Evolutionary conservation across 257 asterid species (phyloP), one percentile per base, ranked within the genome.

Genomic region (Nyctanthes arbortristis): DNA sequence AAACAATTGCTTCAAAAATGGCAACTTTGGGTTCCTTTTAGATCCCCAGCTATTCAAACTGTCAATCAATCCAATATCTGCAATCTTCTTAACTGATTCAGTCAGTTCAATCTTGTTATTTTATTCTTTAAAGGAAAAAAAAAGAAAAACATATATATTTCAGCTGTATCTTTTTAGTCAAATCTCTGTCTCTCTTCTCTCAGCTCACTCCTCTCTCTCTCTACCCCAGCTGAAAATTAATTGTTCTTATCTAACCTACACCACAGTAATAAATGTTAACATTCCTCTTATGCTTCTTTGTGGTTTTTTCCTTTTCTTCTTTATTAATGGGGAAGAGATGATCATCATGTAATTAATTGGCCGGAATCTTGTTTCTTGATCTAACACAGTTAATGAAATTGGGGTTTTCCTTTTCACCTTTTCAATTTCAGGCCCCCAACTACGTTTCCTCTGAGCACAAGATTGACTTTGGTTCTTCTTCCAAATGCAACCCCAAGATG

Each of bases 381-480:
- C 16, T 13, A 39, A 39, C 49, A 39, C n/a, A n/a, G n/a, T n/a
- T n/a, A n/a, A n/a, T 39, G 6, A 13, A 39, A 13, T 34, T 22
- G 29, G 9, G 32, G 28, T 14, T 25, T 45, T 35, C 4, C 28
- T 54, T 37, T 10, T 14, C 45, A 66, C 33, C 29, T 56, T 33
- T 61, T 31, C 18, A 27, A 27, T 63, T 77, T 66, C 84, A 90
- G 97, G 84, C 66, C 39, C 79, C 80, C 0, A 82, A 71, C 76
- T 37, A 72, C 62, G 52, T 73, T 59, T 39, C 78, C 18, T 73
- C 79, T 29, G 89, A 85, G 45, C 72, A 82, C 76, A 80, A 81
- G 76, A 81, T 79, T 68, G 96, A 90, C 31, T 34, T 74, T 16
- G 89, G 94, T 7, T 86, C 92, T 39, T 82, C 97, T 60, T 85